Conservation (phyloP, 306 rosid genomes). For the Castanea crenata region DNA sequence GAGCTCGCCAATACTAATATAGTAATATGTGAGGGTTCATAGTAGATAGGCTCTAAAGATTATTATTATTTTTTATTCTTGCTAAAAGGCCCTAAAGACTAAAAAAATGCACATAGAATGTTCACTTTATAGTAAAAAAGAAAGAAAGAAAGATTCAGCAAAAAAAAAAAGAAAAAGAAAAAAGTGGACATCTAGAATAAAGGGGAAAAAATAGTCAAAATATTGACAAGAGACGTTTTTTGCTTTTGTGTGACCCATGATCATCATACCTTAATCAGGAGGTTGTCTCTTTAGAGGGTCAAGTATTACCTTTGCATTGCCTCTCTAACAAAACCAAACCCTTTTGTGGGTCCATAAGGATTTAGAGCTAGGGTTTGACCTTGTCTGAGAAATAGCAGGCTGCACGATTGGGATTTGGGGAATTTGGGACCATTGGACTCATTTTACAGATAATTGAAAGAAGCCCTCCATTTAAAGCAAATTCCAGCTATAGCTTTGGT, state of each 20-base stretch:
- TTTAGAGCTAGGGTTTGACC: slow-evolving; percentile 36
- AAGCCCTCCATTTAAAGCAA: not conserved
- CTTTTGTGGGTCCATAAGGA: slow-evolving; percentile 19
- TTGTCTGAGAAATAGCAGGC: slow-evolving; percentile 15
- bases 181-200: not conserved
- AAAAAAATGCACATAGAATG: slow-evolving; percentile 1
- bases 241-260: slow-evolving; percentile 11
- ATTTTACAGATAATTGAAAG: not conserved
- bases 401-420: slow-evolving; percentile 36
- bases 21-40: not conserved
- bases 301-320: slow-evolving; percentile 29
- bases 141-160: no score
- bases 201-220: not conserved
- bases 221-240: not conserved
- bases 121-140: not conserved
- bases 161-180: not conserved
- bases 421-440: slow-evolving; percentile 15
- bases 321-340: slow-evolving; percentile 14
- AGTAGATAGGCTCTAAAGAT: not conserved
- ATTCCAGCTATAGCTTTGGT: not conserved
- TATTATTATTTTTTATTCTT: not conserved
- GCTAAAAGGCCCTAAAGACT: not conserved
- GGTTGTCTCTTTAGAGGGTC: slow-evolving; percentile 26
- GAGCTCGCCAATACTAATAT: not conserved
- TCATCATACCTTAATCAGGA: slow-evolving; percentile 20